These are phyloP conservation scores for Argentina anserina DNA, from an alignment of 306 rosid genomes.

Conservation along the genomic window DNA sequence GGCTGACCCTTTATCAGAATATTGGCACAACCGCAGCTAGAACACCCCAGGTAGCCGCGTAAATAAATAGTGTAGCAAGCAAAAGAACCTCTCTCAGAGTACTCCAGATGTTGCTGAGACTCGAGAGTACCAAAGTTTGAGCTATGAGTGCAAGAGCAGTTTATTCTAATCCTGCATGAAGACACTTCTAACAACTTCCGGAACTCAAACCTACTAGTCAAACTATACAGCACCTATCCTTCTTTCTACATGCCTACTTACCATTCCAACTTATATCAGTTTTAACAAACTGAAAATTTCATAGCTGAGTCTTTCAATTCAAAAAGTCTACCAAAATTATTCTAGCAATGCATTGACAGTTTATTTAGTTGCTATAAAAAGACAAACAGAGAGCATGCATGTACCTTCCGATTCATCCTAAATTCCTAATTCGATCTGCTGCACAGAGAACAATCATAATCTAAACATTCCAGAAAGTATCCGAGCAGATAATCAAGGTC, in stretches of 20 bases:
- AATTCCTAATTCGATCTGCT: too few relatives aligned
- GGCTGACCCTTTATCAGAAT: conserved; percentile 1
- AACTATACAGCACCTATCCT: conserved; percentile 15
- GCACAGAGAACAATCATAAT: background rate
- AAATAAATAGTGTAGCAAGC: background rate
- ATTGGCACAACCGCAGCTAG: background rate
- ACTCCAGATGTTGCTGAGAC: background rate
- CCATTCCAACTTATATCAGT: conserved; percentile 14
- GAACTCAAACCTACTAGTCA: conserved; percentile 31
- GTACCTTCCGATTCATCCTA: background rate
- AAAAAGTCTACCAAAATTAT: background rate
- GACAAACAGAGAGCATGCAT: background rate
- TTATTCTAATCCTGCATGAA: background rate
- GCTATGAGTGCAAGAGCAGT: conserved; percentile 4
- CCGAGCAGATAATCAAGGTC: background rate
- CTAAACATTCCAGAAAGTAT: background rate
- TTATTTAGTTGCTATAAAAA: background rate
- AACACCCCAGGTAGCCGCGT: background rate
- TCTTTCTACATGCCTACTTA: conserved; percentile 23
- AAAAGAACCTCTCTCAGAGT: conserved; percentile 1
- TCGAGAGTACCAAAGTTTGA: background rate
- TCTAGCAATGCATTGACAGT: background rate
- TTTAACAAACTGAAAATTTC: background rate
- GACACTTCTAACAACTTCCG: conserved; percentile 2
- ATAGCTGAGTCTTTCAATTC: background rate